Conservation (phyloP, 2,329 filamentous ascomycete species). For the Thielaviopsis cerberus region DNA sequence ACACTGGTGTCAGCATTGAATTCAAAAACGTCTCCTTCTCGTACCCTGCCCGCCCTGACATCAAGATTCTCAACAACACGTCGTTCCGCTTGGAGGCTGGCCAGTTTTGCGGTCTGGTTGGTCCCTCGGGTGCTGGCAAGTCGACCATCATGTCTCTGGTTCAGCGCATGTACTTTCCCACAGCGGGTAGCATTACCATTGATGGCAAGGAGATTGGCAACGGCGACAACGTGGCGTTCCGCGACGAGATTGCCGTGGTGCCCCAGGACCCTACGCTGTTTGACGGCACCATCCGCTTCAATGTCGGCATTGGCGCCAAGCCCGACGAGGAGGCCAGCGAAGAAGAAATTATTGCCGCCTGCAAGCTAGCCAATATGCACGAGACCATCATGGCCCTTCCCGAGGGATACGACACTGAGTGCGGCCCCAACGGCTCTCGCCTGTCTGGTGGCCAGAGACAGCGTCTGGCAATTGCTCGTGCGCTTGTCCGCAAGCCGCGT, state of each 20-base stretch:
- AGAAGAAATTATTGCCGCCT: conserved; percentile 47
- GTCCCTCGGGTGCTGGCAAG: conserved; percentile 48
- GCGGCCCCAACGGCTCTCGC: conserved; percentile 54
- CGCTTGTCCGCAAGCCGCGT: conserved; percentile 51
- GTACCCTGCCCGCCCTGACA: conserved; percentile 44
- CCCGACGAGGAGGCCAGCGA: conserved; percentile 36
- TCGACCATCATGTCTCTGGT: conserved; percentile 43
- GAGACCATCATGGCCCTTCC: conserved; percentile 45
- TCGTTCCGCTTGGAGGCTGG: conserved; percentile 38
- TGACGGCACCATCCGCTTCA: conserved; percentile 36
- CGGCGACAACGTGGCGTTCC: conserved; percentile 25
- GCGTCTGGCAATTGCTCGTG: conserved; percentile 58
- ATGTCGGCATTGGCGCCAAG: conserved; percentile 34
- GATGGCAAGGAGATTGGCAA: conserved; percentile 28
- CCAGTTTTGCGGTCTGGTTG: conserved; percentile 45
- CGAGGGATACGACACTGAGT: conserved; percentile 45
- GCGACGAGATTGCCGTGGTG: conserved; percentile 35
- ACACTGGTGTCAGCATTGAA: conserved; percentile 21
- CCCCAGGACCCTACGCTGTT: conserved; percentile 41
- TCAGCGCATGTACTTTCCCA: conserved; percentile 30
- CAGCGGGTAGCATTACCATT: conserved; percentile 24
- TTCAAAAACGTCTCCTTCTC: conserved; percentile 44
- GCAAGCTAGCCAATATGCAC: conserved; percentile 50
- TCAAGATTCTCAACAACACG: conserved; percentile 36
- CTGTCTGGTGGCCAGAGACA: conserved; percentile 68